Conservation (phyloP, 768 basidiomycete genomes). For the Rhizopogon vesiculosus region DNA sequence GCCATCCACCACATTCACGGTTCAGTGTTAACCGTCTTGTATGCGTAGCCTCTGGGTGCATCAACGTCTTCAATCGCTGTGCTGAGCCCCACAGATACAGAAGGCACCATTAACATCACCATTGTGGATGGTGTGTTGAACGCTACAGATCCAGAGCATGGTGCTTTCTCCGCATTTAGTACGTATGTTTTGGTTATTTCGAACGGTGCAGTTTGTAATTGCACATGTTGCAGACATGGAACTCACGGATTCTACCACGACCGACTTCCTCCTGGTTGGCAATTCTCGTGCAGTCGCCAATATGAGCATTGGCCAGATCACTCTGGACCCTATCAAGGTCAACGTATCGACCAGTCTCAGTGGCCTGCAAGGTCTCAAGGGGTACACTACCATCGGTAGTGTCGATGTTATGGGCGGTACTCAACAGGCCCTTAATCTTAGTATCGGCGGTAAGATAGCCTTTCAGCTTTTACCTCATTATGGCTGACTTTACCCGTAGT, state of each 20-base stretch:
- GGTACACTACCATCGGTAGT: constrained; percentile 45
- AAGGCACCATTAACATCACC: constrained; percentile 60
- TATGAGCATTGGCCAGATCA: constrained; percentile 59
- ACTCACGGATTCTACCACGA: constrained; percentile 44
- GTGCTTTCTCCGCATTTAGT: constrained; percentile 58
- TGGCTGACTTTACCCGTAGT: constrained; percentile 30
- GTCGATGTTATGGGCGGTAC: constrained; percentile 70
- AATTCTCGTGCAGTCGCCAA: constrained; percentile 56
- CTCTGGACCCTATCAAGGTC: constrained; percentile 68
- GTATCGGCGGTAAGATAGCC: constrained; percentile 44
- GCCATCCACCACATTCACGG: background rate
- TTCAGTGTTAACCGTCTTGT: constrained; percentile 1
- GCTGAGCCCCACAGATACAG: constrained; percentile 47
- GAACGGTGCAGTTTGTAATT: background rate
- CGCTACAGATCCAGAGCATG: constrained; percentile 42
- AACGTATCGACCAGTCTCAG: constrained; percentile 58
- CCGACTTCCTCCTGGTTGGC: constrained; percentile 55
- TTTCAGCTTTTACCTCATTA: background rate
- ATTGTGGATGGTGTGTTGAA: constrained; percentile 50
- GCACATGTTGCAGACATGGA: constrained; percentile 38
- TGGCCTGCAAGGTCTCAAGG: constrained; percentile 59
- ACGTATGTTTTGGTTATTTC: constrained; percentile 14
- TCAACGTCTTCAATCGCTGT: constrained; percentile 58
- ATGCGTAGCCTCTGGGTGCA: constrained; percentile 50
- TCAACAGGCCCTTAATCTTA: constrained; percentile 50